Conservation (phyloP, 306 rosid genomes). For the Trifolium dubium region DNA sequence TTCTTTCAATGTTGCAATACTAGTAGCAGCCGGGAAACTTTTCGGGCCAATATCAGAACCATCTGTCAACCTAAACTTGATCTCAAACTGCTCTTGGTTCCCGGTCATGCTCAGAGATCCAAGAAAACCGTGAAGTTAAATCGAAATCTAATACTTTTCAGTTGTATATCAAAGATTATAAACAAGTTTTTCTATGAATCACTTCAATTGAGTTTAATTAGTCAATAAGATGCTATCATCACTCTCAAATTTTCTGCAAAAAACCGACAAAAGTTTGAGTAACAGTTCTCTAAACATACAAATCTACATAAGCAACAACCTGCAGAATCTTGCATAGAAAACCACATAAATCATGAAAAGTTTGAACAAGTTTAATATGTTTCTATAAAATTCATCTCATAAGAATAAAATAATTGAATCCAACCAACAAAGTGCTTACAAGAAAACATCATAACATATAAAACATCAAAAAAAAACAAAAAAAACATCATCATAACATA, state of each 20-base stretch:
- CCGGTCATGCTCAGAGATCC: conserved; percentile 70
- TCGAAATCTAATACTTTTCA: conserved; percentile 39
- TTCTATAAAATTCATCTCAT: not conserved
- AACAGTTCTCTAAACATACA: conserved; percentile 14
- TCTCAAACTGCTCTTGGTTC: conserved; percentile 88
- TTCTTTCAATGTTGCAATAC: conserved; percentile 82
- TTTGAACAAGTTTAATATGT: not conserved
- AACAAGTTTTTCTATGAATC: conserved; percentile 22
- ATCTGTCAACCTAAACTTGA: conserved; percentile 88
- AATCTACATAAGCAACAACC: conserved; percentile 14
- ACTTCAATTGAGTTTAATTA: conserved; percentile 48
- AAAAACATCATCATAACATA: conserved; percentile 13
- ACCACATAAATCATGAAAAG: conserved; percentile 27
- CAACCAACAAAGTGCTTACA: conserved; percentile 26
- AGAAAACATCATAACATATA: conserved; percentile 34
- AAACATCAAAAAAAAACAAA: not conserved
- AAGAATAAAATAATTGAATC: conserved; percentile 20
- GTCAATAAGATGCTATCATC: conserved; percentile 30
- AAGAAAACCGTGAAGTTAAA: conserved; percentile 27
- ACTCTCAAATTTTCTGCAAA: conserved; percentile 44
- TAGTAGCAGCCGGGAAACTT: conserved; percentile 86
- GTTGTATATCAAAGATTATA: conserved; percentile 26
- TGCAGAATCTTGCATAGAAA: conserved; percentile 32
- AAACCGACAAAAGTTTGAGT: conserved; percentile 24
- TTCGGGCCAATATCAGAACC: conserved; percentile 97